Conservation (phyloP, 2,329 filamentous ascomycete species). For the Fusarium sp. region DNA sequence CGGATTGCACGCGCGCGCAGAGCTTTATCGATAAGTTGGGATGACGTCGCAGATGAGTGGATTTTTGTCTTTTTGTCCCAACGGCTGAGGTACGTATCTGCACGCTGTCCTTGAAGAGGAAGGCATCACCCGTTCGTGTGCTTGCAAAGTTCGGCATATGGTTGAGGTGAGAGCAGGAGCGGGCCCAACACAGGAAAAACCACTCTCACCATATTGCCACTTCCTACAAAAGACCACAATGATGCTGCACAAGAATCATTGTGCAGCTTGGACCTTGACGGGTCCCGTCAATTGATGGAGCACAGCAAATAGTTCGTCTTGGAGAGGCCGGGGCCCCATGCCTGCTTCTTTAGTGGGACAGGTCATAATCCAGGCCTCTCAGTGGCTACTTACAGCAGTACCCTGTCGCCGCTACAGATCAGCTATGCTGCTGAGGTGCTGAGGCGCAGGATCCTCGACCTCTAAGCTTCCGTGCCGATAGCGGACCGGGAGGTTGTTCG, state of each 20-base stretch:
- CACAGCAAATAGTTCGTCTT: constrained; percentile 19
- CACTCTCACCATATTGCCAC: constrained; percentile 29
- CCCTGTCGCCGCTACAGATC: neutral
- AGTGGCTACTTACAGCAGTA: constrained; percentile 8
- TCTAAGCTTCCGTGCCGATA: constrained; percentile 28
- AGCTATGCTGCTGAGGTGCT: neutral
- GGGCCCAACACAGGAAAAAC: constrained; percentile 20
- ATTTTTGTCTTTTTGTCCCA: constrained; percentile 39
- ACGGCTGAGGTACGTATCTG: constrained; percentile 40
- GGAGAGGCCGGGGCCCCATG: constrained; percentile 28
- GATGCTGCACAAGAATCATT: constrained; percentile 33
- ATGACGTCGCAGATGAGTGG: constrained; percentile 43
- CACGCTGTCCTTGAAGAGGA: constrained; percentile 26
- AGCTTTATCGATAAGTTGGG: constrained; percentile 48
- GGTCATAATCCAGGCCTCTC: constrained; percentile 1
- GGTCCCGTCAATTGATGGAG: constrained; percentile 16
- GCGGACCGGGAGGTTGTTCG: constrained; percentile 22
- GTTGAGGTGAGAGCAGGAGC: constrained; percentile 25
- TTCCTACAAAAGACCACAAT: constrained; percentile 23
- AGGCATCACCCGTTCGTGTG: constrained; percentile 20
- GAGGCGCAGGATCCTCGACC: neutral
- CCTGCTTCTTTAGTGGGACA: constrained; percentile 31
- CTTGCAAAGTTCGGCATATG: constrained; percentile 9
- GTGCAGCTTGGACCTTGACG: constrained; percentile 21
- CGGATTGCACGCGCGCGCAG: constrained; percentile 22